Evolutionary conservation across 2,329 filamentous ascomycete species (phyloP).

Genomic region (Elsinoe necatrix): DNA sequence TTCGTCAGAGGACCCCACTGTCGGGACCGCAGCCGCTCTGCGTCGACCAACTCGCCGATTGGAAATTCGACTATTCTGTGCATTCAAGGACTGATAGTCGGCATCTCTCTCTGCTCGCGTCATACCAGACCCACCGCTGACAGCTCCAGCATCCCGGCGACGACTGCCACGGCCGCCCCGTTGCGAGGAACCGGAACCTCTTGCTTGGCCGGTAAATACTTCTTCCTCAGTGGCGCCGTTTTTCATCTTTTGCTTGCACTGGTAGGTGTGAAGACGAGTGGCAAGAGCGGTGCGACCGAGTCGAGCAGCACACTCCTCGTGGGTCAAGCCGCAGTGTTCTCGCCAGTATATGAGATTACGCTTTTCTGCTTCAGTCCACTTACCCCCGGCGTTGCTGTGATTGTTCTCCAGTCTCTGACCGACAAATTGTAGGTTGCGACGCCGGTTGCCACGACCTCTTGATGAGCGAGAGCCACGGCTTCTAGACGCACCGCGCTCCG

Average conservation of each 20-base stretch:
- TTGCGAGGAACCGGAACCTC: not conserved
- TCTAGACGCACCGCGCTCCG: too few species aligned
- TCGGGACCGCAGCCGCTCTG: not conserved
- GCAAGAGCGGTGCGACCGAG: conserved; percentile 4
- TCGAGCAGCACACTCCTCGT: not conserved
- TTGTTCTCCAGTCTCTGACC: not conserved
- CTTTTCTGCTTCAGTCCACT: not conserved
- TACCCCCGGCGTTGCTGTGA: not conserved
- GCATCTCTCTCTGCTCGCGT: not conserved
- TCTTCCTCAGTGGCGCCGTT: not conserved
- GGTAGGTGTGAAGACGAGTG: not conserved
- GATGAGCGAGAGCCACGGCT: too few species aligned
- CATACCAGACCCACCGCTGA: not conserved
- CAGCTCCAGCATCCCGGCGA: not conserved
- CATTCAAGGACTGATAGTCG: not conserved
- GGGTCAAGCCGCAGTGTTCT: not conserved
- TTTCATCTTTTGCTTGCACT: not conserved
- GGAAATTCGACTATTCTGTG: not conserved
- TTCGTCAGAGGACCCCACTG: not conserved
- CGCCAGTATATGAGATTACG: not conserved
- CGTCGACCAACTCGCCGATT: not conserved
- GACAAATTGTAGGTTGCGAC: not conserved
- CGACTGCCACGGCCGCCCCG: not conserved
- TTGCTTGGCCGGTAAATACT: not conserved
- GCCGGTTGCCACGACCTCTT: not conserved